A percentile compares a stretch with the other conserved stretches of the same genome.
Evolutionary conservation across 305 asterid species (phyloP).

Genomic region (Stenogyne calaminthoides): DNA sequence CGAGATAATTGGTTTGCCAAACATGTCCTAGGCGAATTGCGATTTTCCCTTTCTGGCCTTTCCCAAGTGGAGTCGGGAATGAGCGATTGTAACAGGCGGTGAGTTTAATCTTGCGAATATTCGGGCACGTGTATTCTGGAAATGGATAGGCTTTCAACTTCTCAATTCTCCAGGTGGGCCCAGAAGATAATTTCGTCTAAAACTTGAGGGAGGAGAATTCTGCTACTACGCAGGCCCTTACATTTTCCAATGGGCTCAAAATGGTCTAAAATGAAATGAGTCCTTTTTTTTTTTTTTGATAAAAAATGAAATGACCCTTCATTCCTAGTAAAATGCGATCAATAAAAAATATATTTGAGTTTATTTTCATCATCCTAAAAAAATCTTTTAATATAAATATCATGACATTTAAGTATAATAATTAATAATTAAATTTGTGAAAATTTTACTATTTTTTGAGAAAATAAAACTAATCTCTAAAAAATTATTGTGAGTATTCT

Average conservation of each 20-base stretch:
- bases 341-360: too few species aligned
- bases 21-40: background rate
- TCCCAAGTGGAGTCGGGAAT: background rate
- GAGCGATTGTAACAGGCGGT: too few species aligned
- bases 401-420: too few species aligned
- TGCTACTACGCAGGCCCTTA: slow-evolving; percentile 2
- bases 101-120: slow-evolving; percentile 17
- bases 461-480: too few species aligned
- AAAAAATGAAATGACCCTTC: too few species aligned
- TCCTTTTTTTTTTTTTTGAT: too few species aligned
- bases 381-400: too few species aligned
- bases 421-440: background rate
- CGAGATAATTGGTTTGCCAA: background rate
- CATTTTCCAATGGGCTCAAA: background rate
- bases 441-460: too few species aligned
- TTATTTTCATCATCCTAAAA: too few species aligned
- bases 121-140: slow-evolving; percentile 31
- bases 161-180: slow-evolving; percentile 5
- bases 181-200: background rate
- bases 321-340: background rate
- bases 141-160: slow-evolving; percentile 30
- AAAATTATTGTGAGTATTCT: too few species aligned
- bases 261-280: background rate
- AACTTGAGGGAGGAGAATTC: background rate
- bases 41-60: background rate